Base-by-base conservation (phyloP, 768 basidiomycete species). In the Mycena indigotica region DNA sequence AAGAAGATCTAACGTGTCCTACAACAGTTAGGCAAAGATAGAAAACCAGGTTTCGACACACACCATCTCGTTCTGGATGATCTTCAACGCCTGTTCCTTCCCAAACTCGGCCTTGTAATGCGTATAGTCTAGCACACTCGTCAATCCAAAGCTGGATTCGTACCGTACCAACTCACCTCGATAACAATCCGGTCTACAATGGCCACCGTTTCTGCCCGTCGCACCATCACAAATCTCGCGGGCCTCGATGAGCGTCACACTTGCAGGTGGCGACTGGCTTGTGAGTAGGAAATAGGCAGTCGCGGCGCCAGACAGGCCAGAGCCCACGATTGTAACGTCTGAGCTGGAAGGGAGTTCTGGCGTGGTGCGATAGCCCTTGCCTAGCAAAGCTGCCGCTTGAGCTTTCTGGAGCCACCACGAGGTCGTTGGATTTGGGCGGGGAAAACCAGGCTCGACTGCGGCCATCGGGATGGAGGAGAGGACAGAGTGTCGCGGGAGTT, bases 221-320 rank as follows among this genome's bases (percentile, higher is more conserved):
- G 70, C 70, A 4, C 70, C 70, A 5, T 61, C 52, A 46, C 68
- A 68, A 16, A 55, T 62, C 32, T 80, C 75, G n/a, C 80, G 56
- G 16, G 79, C 80, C 65, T 82, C 80, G 13, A 82, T 61, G 6
- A 80, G 64, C 21, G 74, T 67, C 26, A 81, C 68, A 28, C 50
- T 50, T 19, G 58, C 54, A 15, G 67, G 63, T 15, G 55, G 52
- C 13, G 57, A 50, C 21, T 61, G 56, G 24, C 63, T 57, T 16
- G 64, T 64, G 15, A 71, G 52, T n/a, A 73, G 53, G 44, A 64
- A 66, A 38, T 70, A 70, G 26, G 74, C 73, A 5, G 66, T 67
- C 15, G 66, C 65, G 2, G 68, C 66, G 5, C 74, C 75, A 8
- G 70, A 70, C 35, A 75, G 68, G n/a, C 75, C 75, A 13, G 69